Percentiles rank a stretch among this genome's conserved stretches.
These are phyloP conservation scores for Ramalina intermedia DNA, from an alignment of 495 filamentous ascomycete species.

Conservation along the genomic window DNA sequence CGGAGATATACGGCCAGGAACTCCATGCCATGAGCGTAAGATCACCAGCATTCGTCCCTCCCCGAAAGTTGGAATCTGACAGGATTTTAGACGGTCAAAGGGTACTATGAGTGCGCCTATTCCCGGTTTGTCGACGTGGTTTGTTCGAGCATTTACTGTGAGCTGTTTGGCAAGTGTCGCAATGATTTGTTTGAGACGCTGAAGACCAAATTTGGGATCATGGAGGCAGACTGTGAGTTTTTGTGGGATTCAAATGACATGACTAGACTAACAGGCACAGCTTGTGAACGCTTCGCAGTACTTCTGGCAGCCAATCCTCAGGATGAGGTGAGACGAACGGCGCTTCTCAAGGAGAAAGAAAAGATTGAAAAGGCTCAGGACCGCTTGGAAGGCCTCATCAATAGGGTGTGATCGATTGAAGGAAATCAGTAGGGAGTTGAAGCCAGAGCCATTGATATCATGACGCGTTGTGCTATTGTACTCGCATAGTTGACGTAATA, in stretches of 20 bases:
- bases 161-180: constrained; percentile 31
- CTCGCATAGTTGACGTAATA: too few relatives aligned
- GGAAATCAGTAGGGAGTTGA: too few relatives aligned
- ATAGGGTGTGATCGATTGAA: too few relatives aligned
- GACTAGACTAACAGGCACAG: constrained; percentile 9
- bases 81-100: constrained; percentile 23
- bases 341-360: constrained; percentile 27
- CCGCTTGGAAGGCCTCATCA: constrained; percentile 19
- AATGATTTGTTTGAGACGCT: constrained; percentile 24
- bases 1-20: constrained; percentile 31
- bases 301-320: constrained; percentile 38
- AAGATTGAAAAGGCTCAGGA: constrained; percentile 31
- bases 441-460: too few relatives aligned
- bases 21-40: constrained; percentile 39
- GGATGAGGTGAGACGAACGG: constrained; percentile 24
- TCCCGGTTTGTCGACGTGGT: constrained; percentile 34
- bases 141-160: constrained; percentile 29
- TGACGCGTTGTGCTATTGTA: too few relatives aligned
- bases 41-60: background rate
- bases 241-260: background rate
- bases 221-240: constrained; percentile 25
- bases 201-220: constrained; percentile 21
- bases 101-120: constrained; percentile 40
- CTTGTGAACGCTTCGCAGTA: constrained; percentile 23
- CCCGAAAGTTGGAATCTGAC: constrained; percentile 1